A percentile compares a stretch with the other conserved stretches of the same genome.
Evolutionary conservation across 1,139 yeast genomes (phyloP).

Genomic region (Debaryomycetaceae sp.): DNA sequence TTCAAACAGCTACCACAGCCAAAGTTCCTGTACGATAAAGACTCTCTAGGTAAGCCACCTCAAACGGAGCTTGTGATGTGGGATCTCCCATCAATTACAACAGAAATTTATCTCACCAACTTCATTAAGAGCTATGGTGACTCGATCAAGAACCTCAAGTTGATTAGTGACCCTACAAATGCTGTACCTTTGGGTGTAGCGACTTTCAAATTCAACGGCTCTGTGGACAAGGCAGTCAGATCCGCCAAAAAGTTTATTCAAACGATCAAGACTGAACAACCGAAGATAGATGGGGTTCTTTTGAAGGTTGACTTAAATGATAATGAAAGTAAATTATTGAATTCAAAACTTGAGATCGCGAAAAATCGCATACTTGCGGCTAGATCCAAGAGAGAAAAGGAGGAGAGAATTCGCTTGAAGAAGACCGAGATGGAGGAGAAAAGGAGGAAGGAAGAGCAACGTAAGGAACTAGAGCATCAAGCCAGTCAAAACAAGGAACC

Average conservation of each 20-base stretch:
- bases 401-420: conserved; percentile 22
- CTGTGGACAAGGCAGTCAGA: conserved; percentile 50
- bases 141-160: conserved; percentile 47
- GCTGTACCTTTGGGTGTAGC: conserved; percentile 82
- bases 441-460: conserved; percentile 12
- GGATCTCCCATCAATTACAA: conserved; percentile 53
- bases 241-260: conserved; percentile 33
- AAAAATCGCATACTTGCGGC: conserved; percentile 27
- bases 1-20: conserved; percentile 51
- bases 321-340: conserved; percentile 26
- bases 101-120: conserved; percentile 46
- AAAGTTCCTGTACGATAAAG: conserved; percentile 56
- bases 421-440: conserved; percentile 20
- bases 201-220: conserved; percentile 60
- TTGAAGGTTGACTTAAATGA: conserved; percentile 39
- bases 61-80: conserved; percentile 66
- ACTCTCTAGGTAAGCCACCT: conserved; percentile 77
- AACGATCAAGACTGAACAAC: conserved; percentile 22
- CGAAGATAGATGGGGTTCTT: conserved; percentile 40
- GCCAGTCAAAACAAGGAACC: neutral
- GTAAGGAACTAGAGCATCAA: conserved; percentile 4
- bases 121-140: conserved; percentile 61
- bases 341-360: conserved; percentile 27
- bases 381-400: conserved; percentile 26
- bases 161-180: conserved; percentile 66